Base-by-base conservation (phyloP, 1,139 yeast genomes). In the Arxiozyma bovina region DNA sequence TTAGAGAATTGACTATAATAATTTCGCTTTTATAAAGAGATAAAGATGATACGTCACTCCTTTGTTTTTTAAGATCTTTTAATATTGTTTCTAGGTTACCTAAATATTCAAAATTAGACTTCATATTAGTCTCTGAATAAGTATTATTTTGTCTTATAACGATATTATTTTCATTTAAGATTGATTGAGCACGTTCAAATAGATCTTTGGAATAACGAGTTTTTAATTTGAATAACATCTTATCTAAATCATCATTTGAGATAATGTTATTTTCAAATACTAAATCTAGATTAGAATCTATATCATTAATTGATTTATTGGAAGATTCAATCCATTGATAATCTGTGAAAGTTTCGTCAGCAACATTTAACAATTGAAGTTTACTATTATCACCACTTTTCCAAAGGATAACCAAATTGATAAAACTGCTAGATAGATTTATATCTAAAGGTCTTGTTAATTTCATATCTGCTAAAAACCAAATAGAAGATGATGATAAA, bases 301-400 rank as follows among this genome's bases (percentile, higher is more conserved):
- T 52, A 52, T 67, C 70, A 38, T 58, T 56, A 12, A 66, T 52
- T 4, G 68, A 61, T 45, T 58, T 65, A 46, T 63, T 66, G 8
- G 59, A 55, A 7, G 70, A 57, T 42, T 69, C 70, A 38, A 65
- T 55, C 71, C 72, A 69, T 45, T 62, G 60, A 44, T 58, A 59
- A 9, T 53, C 55, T 34, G 55, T 57, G 50, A 62, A 57, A 38
- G 57, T 51, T 15, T 67, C 70, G 30, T 68, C 65, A 25, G 64
- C 55, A 34, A 75, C 55, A 22, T 65, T 64, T 42, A 73, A 59
- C 11, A 70, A 62, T 54, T 76, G 75, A 30, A 80, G 64, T 27
- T 76, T 71, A 4, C 84, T 78, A 1, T 81, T 74, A 1, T 80
- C 77, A 58, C 84, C 83, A 56, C 87, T 81, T 61, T 83, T 84